Percentiles rank a stretch among this genome's conserved stretches.
Conservation (phyloP, 257 asterid species). For the Rhazya stricta region DNA sequence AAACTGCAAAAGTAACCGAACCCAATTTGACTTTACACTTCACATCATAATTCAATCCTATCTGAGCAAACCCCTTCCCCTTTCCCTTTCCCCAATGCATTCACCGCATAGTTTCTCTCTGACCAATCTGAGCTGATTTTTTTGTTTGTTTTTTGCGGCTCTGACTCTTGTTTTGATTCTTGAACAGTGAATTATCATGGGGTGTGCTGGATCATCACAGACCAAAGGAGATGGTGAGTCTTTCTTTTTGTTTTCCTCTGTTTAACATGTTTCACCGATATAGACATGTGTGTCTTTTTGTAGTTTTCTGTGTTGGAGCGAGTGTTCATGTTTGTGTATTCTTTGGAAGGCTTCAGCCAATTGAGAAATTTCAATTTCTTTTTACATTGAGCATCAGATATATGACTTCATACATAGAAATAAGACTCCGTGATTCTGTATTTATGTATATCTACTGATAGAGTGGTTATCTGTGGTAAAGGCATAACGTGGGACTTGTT, state of each 20-base stretch:
- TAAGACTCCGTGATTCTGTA: not conserved
- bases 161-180: not conserved
- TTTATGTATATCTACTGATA: not conserved
- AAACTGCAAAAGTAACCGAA: conserved; percentile 13
- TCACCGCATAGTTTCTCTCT: conserved; percentile 7
- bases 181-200: conserved; percentile 38
- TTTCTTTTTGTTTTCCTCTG: not conserved
- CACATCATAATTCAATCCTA: conserved; percentile 12
- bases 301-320: not conserved
- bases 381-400: not conserved
- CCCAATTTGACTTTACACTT: conserved; percentile 15
- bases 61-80: too few species aligned
- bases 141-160: not conserved
- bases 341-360: not conserved
- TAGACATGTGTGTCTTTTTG: not conserved
- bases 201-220: conserved; percentile 73
- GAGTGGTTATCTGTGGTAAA: not conserved
- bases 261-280: not conserved
- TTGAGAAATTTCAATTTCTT: not conserved
- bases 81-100: not conserved
- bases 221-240: conserved; percentile 45
- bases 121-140: not conserved
- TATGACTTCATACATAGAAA: not conserved
- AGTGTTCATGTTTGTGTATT: not conserved
- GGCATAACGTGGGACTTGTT: too few species aligned